These are phyloP conservation scores for Conticribra weissflogii DNA, from an alignment of 108 stramenopile genomes.

Conservation along the genomic window DNA sequence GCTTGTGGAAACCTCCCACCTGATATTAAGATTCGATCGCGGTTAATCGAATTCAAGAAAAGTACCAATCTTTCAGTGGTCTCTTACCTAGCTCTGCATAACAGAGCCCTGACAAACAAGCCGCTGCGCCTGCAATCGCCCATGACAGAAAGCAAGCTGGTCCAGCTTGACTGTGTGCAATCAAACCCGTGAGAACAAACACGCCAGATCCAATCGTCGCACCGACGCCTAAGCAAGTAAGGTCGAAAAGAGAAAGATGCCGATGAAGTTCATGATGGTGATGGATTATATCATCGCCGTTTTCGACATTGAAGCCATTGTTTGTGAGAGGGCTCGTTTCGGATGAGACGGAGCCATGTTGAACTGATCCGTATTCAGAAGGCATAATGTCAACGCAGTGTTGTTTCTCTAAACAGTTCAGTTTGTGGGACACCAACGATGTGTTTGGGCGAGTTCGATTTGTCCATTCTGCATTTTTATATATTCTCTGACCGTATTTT, in stretches of 20 bases:
- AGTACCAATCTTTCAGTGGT: no score
- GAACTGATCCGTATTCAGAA: not conserved
- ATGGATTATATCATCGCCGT: not conserved
- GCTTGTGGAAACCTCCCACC: constrained; percentile 53
- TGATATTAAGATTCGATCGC: no score
- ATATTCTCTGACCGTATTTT: no score
- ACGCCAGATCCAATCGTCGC: constrained; percentile 58
- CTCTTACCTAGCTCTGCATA: constrained; percentile 65
- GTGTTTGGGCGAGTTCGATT: no score
- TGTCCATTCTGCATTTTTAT: no score
- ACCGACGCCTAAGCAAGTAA: constrained; percentile 55
- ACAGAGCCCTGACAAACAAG: constrained; percentile 56
- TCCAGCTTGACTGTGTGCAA: constrained; percentile 57
- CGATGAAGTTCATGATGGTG: constrained; percentile 27
- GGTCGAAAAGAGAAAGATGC: constrained; percentile 56
- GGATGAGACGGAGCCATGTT: not conserved
- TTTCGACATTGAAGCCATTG: not conserved
- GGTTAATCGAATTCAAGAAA: no score
- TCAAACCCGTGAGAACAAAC: constrained; percentile 61
- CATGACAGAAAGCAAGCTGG: constrained; percentile 64
- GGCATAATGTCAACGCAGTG: no score
- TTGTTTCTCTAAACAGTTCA: no score
- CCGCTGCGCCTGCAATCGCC: constrained; percentile 62
- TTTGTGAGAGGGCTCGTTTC: constrained; percentile 2
- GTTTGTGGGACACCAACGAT: no score